Base-by-base conservation (phyloP, 257 asterid genomes). In the Capsicum pubescens region DNA sequence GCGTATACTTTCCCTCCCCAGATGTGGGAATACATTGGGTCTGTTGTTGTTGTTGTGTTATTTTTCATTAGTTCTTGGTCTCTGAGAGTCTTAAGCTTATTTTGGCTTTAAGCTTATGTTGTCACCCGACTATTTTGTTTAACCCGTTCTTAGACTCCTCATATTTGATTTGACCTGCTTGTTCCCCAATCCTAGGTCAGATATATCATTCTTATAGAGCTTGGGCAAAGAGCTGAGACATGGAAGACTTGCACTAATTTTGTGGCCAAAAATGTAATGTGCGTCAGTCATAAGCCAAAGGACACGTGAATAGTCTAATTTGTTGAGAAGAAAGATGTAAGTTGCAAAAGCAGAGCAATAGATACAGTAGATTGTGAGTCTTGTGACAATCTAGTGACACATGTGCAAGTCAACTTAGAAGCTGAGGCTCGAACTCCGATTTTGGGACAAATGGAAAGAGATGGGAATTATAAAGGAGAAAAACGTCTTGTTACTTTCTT, bases 341-440 rank as follows among this genome's bases (percentile, higher is more conserved):
- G 71, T 64, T 26, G 44, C 44, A 26, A 64, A 64, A 11, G 17
- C 17, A 64, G 46, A 64, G 39, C 17, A 64, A 64, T 32, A 26
- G 57, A 70, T 9, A 44, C 35, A 71, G 17, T n/a, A 9, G 78
- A 44, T 39, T 69, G 78, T 64, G 68, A 61, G 15, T 61, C 68
- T 61, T 61, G 68, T 19, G 70, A 26, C 42, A 26, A 26, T 26
- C 32, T 26, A 26, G 1, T 26, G 32, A 26, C 32, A 26, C 32
- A 61, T 36, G 35, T 46, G 78, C 56, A 44, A 71, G 58, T 44
- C 56, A 71, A 46, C 79, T n/a, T 71, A 71, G 79, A 48, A 71
- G 26, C 36, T 71, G 58, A 71, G 79, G 56, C 79, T 46, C 17
- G 57, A 71, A 44, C 78, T 71, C 79, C 9, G 32, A 44, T 71